A percentile compares a stretch with the other conserved stretches of the same genome.
Evolutionary conservation across 768 basidiomycete species (phyloP).

Genomic region (Trametes cubensis): DNA sequence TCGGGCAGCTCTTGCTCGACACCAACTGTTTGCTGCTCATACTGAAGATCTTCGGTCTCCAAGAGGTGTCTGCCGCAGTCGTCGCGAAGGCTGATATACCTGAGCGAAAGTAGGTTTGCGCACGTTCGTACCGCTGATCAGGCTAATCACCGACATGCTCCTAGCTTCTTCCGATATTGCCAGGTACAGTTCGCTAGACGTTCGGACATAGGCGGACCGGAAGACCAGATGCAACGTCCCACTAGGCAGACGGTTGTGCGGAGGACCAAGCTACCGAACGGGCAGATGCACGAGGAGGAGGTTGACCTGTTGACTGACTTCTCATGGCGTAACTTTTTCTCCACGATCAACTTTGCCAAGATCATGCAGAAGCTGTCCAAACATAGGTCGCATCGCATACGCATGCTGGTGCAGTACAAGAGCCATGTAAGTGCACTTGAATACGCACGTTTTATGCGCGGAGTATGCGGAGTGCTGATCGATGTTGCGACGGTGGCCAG

Average conservation of each 20-base stretch:
- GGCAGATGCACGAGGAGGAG: constrained; percentile 80
- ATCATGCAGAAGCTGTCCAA: constrained; percentile 98
- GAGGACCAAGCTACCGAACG: constrained; percentile 65
- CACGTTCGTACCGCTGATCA: not conserved
- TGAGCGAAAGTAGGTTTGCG: constrained; percentile 69
- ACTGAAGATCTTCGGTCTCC: constrained; percentile 97
- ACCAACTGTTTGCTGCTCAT: constrained; percentile 93
- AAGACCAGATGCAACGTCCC: constrained; percentile 58
- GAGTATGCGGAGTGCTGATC: constrained; percentile 7
- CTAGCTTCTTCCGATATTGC: constrained; percentile 96
- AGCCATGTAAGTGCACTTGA: constrained; percentile 69
- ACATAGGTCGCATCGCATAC: constrained; percentile 89
- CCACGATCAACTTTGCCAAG: constrained; percentile 95
- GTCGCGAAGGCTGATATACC: constrained; percentile 88
- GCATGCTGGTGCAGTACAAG: constrained; percentile 97
- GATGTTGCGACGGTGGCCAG: constrained; percentile 43
- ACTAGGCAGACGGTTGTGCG: constrained; percentile 62
- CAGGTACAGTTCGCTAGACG: constrained; percentile 74
- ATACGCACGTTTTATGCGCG: not conserved
- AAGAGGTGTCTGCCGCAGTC: constrained; percentile 84
- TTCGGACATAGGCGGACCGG: constrained; percentile 56
- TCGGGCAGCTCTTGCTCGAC: constrained; percentile 93
- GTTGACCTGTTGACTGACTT: constrained; percentile 91
- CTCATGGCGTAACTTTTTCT: constrained; percentile 98
- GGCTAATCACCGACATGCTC: constrained; percentile 8